These are phyloP conservation scores for Auxenochlorella protothecoides DNA, from an alignment of 139 green algal species.

Conservation along the genomic window DNA sequence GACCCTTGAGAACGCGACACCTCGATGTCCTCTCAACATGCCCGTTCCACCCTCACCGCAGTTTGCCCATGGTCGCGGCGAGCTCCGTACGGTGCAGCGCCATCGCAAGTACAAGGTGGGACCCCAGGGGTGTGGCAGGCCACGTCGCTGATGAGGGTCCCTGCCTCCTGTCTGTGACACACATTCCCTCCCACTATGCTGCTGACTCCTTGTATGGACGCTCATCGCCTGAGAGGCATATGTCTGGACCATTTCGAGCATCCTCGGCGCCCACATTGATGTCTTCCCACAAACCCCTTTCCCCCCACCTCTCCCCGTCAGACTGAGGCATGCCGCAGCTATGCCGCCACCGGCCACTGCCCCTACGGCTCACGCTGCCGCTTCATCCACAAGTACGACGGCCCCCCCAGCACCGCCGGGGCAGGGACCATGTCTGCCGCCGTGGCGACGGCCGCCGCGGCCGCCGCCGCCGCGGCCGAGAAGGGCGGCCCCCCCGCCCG, in stretches of 20 bases:
- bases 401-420: background rate
- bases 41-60: slow-evolving; percentile 16
- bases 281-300: no score
- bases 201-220: no score
- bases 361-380: slow-evolving; percentile 79
- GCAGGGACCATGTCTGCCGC: background rate
- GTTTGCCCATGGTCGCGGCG: slow-evolving; percentile 77
- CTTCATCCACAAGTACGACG: slow-evolving; percentile 63
- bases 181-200: no score
- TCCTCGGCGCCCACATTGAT: no score
- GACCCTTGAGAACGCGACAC: background rate
- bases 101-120: slow-evolving; percentile 86
- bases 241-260: no score
- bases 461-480: no score
- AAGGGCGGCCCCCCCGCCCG: no score
- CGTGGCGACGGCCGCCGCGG: background rate
- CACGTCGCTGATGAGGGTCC: no score
- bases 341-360: slow-evolving; percentile 55
- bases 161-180: no score
- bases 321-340: slow-evolving; percentile 52
- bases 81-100: slow-evolving; percentile 64
- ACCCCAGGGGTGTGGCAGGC: no score
- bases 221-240: no score
- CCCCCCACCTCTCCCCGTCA: no score
- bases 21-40: background rate